Percentiles rank a stretch among this genome's conserved stretches.
phyloP scores from a whole-genome alignment of 73 alveolate species.

The Paraurostyla sp. region DNA sequence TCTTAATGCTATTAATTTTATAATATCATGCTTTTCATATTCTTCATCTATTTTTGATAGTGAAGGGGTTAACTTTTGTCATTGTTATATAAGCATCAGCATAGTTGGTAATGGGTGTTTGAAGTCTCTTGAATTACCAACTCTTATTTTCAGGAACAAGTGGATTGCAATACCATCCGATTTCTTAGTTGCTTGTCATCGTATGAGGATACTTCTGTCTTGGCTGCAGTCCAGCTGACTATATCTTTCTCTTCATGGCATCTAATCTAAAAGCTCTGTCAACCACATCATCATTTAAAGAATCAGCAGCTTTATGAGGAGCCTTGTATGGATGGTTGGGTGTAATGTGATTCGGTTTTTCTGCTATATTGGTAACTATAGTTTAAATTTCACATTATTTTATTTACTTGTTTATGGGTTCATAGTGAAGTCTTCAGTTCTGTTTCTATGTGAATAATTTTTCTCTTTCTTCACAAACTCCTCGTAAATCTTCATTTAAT shows the following conservation, averaged over 20 bases:
- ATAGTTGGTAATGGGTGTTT: constrained; percentile 52
- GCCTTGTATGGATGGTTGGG: constrained; percentile 61
- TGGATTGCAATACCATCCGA: constrained; percentile 72
- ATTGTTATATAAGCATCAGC: constrained; percentile 63
- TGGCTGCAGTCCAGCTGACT: constrained; percentile 70
- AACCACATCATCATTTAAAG: constrained; percentile 63
- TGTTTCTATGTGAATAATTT: constrained; percentile 10
- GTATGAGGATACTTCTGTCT: constrained; percentile 66
- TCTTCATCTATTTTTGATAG: constrained; percentile 67
- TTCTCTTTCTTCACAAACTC: constrained; percentile 61
- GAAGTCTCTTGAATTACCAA: constrained; percentile 27
- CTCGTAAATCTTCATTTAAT: constrained; percentile 31
- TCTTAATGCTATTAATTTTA: neutral
- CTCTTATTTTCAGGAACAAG: constrained; percentile 7
- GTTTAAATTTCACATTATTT: neutral
- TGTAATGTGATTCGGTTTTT: constrained; percentile 72
- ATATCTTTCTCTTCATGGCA: constrained; percentile 70
- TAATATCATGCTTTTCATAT: neutral
- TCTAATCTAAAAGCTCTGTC: constrained; percentile 74
- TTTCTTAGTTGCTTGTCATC: constrained; percentile 69
- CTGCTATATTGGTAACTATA: constrained; percentile 57
- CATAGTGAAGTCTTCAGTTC: constrained; percentile 56
- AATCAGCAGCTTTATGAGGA: constrained; percentile 5
- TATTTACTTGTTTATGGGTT: constrained; percentile 69
- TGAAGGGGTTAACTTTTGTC: constrained; percentile 60